Base-by-base conservation (phyloP, 2,329 filamentous ascomycete species). In the Salinomyces thailandicus region DNA sequence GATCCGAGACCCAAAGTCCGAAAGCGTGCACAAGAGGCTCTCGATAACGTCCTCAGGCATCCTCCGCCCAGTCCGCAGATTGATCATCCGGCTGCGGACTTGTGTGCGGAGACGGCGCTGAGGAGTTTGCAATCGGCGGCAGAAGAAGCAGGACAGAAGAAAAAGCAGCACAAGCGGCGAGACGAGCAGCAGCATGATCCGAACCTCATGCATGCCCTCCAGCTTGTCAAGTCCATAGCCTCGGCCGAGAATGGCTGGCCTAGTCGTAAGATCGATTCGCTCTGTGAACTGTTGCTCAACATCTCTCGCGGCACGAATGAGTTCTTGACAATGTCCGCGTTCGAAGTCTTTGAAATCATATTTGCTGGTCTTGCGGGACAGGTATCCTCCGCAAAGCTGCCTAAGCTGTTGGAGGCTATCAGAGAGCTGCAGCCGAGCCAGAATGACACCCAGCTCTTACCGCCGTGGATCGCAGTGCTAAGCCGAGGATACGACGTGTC, bases 311-410 rank as follows among this genome's bases (percentile, higher is more conserved):
- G 83, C 6, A 91, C 78, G 59, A 95, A 93, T 58, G 87, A 96
- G 58, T 93, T 89, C 59, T 79, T 98, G 68, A 93, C 87, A 19
- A 93, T 96, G 80, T 81, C 85, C 8, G 83, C 87, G 0, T 95
- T 98, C 51, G 89, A 95, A 47, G 89, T 96, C 3, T 98, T 98
- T 52, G 91, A 98, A 60, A 81, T 93, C 59, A 93, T 96, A 30
- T 96, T 98, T 48, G 81, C 82, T 50, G 82, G 86, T 5, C 87
- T 98, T 81, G 75, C 79, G 12, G 81, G 87, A 47, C 85, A 93
- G 48, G 72, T 87, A 33, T 84, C 87, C 0, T 93, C 86, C 2
- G 75, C 85, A 1, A 98, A 96, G 63, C 71, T 98, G 9, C 86
- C 87, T 2, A 76, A 84, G 38, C 72, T 98, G 9, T 73, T 96